These are phyloP conservation scores for Leptomonas pyrrhocoris DNA, from an alignment of 208 protist genomes.

Conservation along the genomic window DNA sequence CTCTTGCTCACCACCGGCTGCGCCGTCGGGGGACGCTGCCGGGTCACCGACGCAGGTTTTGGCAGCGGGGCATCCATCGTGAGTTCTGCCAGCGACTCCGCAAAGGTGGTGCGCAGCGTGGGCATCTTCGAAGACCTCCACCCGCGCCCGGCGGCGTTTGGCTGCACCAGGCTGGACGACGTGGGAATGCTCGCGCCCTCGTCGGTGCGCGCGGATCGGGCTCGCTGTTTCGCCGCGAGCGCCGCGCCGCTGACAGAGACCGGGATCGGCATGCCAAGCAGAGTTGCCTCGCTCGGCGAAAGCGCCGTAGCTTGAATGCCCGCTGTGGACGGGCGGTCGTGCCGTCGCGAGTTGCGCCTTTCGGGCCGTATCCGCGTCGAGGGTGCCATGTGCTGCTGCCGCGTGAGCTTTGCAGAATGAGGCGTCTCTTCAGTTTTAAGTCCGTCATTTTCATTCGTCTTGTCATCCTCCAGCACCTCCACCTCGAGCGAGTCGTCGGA, in stretches of 20 bases:
- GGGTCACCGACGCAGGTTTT: neutral
- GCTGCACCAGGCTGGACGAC: neutral
- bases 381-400: neutral
- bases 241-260: neutral
- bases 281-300: neutral
- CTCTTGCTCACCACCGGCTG: slow-evolving; percentile 5
- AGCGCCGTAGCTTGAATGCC: slow-evolving; percentile 8
- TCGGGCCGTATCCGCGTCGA: neutral
- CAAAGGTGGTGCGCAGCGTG: slow-evolving; percentile 1
- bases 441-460: neutral
- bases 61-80: neutral
- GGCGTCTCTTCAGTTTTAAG: neutral
- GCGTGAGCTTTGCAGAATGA: neutral
- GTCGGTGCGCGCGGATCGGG: slow-evolving; percentile 11
- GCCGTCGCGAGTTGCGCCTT: neutral
- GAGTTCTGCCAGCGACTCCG: neutral
- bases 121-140: slow-evolving; percentile 1
- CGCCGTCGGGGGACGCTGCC: slow-evolving; percentile 8
- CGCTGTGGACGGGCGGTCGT: slow-evolving; percentile 24
- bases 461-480: slow-evolving; percentile 28
- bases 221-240: slow-evolving; percentile 19
- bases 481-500: slow-evolving; percentile 35
- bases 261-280: neutral
- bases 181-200: neutral
- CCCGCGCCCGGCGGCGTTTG: neutral